Evolutionary conservation across 345 rosid genomes (phyloP).

Genomic region (Brassica juncea): DNA sequence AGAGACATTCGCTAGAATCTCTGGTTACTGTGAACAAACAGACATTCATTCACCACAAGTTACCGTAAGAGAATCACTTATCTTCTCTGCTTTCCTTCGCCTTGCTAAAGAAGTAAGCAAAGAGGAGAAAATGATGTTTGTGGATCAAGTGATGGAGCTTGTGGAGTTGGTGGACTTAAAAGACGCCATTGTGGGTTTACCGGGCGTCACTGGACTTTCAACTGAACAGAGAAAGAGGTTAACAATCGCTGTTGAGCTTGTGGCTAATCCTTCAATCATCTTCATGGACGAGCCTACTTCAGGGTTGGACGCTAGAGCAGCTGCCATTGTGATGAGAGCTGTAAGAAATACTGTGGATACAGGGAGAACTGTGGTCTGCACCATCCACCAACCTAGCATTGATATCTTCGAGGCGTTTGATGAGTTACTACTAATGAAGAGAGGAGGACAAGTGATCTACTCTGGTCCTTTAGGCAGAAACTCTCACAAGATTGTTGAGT

Average conservation of each 20-base stretch:
- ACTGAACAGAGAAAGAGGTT: slow-evolving; percentile 85
- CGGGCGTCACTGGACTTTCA: slow-evolving; percentile 72
- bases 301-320: slow-evolving; percentile 89
- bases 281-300: slow-evolving; percentile 96
- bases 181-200: slow-evolving; percentile 67
- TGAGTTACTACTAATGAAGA: slow-evolving; percentile 73
- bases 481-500: slow-evolving; percentile 71
- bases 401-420: slow-evolving; percentile 90
- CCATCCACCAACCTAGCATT: slow-evolving; percentile 83
- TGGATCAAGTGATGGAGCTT: slow-evolving; percentile 67
- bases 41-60: slow-evolving; percentile 93
- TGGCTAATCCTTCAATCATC: slow-evolving; percentile 82
- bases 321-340: slow-evolving; percentile 89
- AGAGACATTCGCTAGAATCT: slow-evolving; percentile 90
- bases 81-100: slow-evolving; percentile 85
- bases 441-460: slow-evolving; percentile 85
- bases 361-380: slow-evolving; percentile 83
- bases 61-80: slow-evolving; percentile 77
- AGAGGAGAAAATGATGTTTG: slow-evolving; percentile 74
- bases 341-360: slow-evolving; percentile 89
- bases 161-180: slow-evolving; percentile 60
- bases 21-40: slow-evolving; percentile 87
- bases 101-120: slow-evolving; percentile 69
- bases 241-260: slow-evolving; percentile 89
- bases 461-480: slow-evolving; percentile 65